Percentiles rank a stretch among this genome's conserved stretches.
phyloP scores from a whole-genome alignment of 2,329 filamentous ascomycete genomes.

The Beauveria bassiana region DNA sequence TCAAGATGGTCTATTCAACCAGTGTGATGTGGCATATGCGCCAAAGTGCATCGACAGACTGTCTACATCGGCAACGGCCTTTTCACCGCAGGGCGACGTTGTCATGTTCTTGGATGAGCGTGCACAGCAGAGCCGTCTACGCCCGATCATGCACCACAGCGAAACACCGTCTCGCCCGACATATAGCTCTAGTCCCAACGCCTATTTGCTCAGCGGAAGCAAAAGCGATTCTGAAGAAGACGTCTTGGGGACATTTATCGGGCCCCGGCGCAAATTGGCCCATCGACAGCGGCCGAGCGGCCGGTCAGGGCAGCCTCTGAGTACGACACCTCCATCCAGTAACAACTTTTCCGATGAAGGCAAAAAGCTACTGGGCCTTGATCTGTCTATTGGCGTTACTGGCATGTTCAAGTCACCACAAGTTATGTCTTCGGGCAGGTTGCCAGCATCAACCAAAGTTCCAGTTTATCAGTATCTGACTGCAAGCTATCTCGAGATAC shows the following conservation, averaged over 20 bases:
- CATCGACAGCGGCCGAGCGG: conserved; percentile 36
- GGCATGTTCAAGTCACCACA: conserved; percentile 53
- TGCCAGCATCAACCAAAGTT: conserved; percentile 44
- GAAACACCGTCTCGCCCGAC: conserved; percentile 30
- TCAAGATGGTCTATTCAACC: conserved; percentile 52
- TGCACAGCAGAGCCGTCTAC: conserved; percentile 33
- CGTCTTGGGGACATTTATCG: conserved; percentile 52
- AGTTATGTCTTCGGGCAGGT: conserved; percentile 52
- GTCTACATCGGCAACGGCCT: conserved; percentile 52
- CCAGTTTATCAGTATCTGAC: conserved; percentile 50
- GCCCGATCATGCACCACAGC: conserved; percentile 30
- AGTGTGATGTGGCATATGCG: conserved; percentile 58
- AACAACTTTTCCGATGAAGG: conserved; percentile 22
- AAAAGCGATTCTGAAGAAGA: conserved; percentile 61
- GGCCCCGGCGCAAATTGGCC: conserved; percentile 32
- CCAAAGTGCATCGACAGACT: conserved; percentile 56
- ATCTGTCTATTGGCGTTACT: conserved; percentile 50
- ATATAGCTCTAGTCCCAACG: conserved; percentile 41
- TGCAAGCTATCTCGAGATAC: conserved; percentile 46
- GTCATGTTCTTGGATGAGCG: conserved; percentile 57
- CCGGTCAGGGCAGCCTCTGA: conserved; percentile 37
- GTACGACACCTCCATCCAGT: conserved; percentile 43
- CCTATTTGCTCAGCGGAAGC: conserved; percentile 46
- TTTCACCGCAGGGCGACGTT: conserved; percentile 51
- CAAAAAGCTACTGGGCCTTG: conserved; percentile 42